Evolutionary conservation across 2,329 filamentous ascomycete genomes (phyloP), one percentile per base, ranked within the genome.

Genomic region (Pseudocercospora cruenta): DNA sequence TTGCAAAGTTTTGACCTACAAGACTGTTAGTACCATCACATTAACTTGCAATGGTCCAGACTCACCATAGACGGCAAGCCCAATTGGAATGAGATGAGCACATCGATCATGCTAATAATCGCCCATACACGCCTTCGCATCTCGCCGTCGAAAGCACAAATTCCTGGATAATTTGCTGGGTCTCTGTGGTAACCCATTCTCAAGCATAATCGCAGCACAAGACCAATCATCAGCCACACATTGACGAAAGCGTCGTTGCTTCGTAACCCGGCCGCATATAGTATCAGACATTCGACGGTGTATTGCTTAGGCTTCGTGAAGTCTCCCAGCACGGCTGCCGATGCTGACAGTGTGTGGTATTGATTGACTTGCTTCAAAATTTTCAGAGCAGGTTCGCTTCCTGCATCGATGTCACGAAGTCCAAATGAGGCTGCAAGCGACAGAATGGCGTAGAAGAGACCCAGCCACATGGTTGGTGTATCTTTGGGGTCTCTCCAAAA

Each of bases 1-100:
- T 14, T 81, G 75, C 19, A 77, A 73, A 5, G 79, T 74, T 49
- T 69, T 69, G 43, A 72, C 62, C 64, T 65, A 19, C 12, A 6
- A 4, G n/a, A 21, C 10, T 3, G 43, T 69, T 33, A 67, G 64
- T 57, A 21, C 51, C 21, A 7, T 9, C 6, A 51, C 19, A 14
- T 4, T n/a, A 19, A 3, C 24, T 28, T 19, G 10, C 10, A 7
- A 31, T 9, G 14, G 31, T n/a, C 3, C 3, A 12, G 45, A 62
- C 78, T 76, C 12, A 84, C 79, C 78, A 84, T 82, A n/a, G 81
- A 81, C 1, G 83, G 83, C 19, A 85, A 74, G 0, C 83, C 83
- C 43, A 84, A 76, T 62, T 84, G 80, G 49, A 82, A 83, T 0
- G 81, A 83, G 47, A 83, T 76, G 8, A 84, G 67, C 0, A 81